Percentiles rank a stretch among this genome's conserved stretches.
Evolutionary conservation across 305 asterid species (phyloP).

Genomic region (Galium porrigens): DNA sequence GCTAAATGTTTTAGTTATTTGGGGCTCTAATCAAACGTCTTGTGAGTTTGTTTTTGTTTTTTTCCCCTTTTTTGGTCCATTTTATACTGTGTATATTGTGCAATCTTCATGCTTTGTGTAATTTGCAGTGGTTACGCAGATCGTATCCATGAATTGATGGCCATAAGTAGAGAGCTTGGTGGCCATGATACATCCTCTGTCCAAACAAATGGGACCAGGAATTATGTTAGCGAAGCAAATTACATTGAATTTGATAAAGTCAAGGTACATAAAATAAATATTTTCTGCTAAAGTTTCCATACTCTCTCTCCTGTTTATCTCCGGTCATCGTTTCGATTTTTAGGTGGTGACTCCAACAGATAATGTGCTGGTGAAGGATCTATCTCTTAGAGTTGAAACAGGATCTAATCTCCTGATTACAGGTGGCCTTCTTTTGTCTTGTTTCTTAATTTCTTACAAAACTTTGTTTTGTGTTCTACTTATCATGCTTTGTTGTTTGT

Average conservation of each 20-base stretch:
- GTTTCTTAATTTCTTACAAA: not conserved
- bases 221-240: conserved; percentile 87
- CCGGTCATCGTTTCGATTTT: conserved; percentile 15
- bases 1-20: not conserved
- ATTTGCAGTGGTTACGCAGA: conserved; percentile 90
- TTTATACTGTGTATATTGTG: not conserved
- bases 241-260: conserved; percentile 81
- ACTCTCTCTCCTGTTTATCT: conserved; percentile 7
- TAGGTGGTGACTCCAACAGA: conserved; percentile 98
- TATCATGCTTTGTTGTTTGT: conserved; percentile 6
- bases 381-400: conserved; percentile 77
- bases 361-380: conserved; percentile 82
- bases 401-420: conserved; percentile 97
- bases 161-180: conserved; percentile 70
- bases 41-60: not conserved
- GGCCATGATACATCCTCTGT: conserved; percentile 51
- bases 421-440: conserved; percentile 31
- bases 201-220: conserved; percentile 63
- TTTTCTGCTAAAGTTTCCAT: conserved; percentile 17
- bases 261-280: conserved; percentile 39
- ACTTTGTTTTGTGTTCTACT: conserved; percentile 4
- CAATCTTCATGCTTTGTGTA: conserved; percentile 8
- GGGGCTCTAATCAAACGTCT: not conserved
- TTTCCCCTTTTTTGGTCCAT: not conserved
- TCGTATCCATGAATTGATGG: conserved; percentile 93